phyloP scores from a whole-genome alignment of 2,329 filamentous ascomycete genomes.

The Diplocarpon mali region DNA sequence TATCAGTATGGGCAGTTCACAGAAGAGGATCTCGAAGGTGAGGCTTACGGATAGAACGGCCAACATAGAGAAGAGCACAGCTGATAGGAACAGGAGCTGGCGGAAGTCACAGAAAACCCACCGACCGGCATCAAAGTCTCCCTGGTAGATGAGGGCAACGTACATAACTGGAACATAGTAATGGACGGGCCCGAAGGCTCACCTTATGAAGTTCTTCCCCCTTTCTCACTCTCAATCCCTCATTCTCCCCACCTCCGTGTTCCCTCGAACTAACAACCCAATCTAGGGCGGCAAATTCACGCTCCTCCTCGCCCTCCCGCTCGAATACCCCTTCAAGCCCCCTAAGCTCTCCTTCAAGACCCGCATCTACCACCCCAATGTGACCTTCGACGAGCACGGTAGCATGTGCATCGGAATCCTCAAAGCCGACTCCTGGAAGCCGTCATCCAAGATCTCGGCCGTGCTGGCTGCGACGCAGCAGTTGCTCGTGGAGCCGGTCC shows the following conservation, averaged over 20 bases:
- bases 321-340: slow-evolving; percentile 64
- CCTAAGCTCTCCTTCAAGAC: slow-evolving; percentile 58
- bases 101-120: slow-evolving; percentile 44
- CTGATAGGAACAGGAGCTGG: slow-evolving; percentile 39
- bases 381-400: slow-evolving; percentile 63
- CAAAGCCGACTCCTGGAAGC: slow-evolving; percentile 62
- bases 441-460: slow-evolving; percentile 53
- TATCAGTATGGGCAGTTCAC: slow-evolving; percentile 18
- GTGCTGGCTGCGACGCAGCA: slow-evolving; percentile 55
- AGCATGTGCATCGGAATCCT: slow-evolving; percentile 66
- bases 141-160: slow-evolving; percentile 49
- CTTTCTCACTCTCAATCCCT: neutral
- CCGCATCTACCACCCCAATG: slow-evolving; percentile 68
- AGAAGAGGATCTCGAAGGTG: slow-evolving; percentile 25
- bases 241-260: neutral
- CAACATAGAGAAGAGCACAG: neutral
- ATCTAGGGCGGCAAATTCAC: slow-evolving; percentile 51
- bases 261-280: neutral
- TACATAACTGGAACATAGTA: slow-evolving; percentile 56
- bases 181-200: slow-evolving; percentile 56
- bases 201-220: slow-evolving; percentile 46
- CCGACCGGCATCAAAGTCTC: slow-evolving; percentile 44
- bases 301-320: slow-evolving; percentile 54
- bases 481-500: slow-evolving; percentile 54
- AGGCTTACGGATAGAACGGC: neutral